Percentiles rank a stretch among this genome's conserved stretches.
Conservation (phyloP, 2,329 filamentous ascomycete genomes). For the Penicillium verrucosum region DNA sequence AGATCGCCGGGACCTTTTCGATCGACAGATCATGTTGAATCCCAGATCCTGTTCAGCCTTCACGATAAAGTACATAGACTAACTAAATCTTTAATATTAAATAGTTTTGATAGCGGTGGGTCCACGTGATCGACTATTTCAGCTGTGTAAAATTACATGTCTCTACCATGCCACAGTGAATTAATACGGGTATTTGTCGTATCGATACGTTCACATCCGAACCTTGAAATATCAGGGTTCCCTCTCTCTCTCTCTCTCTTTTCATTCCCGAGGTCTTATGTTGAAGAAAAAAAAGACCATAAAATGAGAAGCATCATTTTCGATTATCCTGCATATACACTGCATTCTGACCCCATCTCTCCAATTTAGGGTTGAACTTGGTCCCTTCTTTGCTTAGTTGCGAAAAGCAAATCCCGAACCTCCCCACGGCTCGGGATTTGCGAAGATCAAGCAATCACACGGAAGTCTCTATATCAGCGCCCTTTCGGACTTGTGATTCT, state of each 20-base stretch:
- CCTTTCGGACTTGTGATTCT: conserved; percentile 12
- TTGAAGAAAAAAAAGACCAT: neutral
- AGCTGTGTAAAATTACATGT: neutral
- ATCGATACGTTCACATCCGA: neutral
- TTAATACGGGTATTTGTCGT: neutral
- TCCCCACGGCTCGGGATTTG: conserved; percentile 35
- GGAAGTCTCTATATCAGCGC: conserved; percentile 31
- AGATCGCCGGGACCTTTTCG: neutral
- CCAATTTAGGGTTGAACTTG: neutral
- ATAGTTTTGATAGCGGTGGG: neutral
- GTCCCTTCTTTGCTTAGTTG: neutral
- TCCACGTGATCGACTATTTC: neutral
- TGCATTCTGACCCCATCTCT: conserved; percentile 14
- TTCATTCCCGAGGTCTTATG: neutral
- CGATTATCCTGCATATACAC: neutral
- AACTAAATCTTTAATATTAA: too few species aligned
- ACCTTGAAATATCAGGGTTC: neutral
- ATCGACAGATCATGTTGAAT: neutral
- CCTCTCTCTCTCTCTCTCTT: neutral
- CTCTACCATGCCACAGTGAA: neutral
- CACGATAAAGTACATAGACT: too few species aligned
- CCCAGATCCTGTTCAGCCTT: too few species aligned
- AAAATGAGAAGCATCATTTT: neutral
- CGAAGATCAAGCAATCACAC: conserved; percentile 31
- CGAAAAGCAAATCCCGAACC: conserved; percentile 35